These are phyloP conservation scores for Pseudopediastrum boryanum DNA, from an alignment of 139 green algal genomes.

Conservation along the genomic window DNA sequence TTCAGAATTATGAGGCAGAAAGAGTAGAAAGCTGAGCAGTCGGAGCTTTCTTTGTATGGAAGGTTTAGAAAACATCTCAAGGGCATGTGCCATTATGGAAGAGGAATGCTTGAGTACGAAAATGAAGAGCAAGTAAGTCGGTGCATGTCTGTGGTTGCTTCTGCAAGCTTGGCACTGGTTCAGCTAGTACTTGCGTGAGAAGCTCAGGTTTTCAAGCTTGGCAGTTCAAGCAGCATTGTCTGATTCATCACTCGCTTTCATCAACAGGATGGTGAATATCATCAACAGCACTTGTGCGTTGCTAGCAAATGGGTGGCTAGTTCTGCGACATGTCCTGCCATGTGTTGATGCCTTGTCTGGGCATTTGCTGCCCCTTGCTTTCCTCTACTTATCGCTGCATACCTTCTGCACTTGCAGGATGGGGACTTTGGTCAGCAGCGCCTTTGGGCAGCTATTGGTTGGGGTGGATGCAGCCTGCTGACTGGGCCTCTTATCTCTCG, in stretches of 20 bases:
- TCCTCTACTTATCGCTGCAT: background rate
- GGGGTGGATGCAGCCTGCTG: slow-evolving; percentile 22
- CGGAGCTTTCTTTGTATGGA: background rate
- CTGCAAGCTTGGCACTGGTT: no score
- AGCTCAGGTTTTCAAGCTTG: no score
- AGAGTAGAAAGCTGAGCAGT: no score
- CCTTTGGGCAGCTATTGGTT: slow-evolving; percentile 43
- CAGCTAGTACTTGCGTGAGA: no score
- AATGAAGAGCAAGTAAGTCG: no score
- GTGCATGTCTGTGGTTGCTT: no score
- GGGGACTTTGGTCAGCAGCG: slow-evolving; percentile 49
- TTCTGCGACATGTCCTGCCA: no score
- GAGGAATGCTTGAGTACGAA: no score
- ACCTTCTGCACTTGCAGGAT: slow-evolving; percentile 15
- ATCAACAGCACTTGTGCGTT: background rate
- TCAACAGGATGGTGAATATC: background rate
- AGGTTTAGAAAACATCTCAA: background rate
- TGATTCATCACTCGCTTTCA: background rate
- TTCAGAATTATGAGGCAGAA: no score
- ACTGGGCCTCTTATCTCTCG: slow-evolving; percentile 30
- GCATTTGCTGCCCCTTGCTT: background rate
- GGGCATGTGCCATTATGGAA: no score
- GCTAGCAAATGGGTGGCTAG: background rate
- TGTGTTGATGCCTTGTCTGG: background rate
- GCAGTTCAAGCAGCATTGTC: background rate